These are phyloP conservation scores for Entelexis sorbosivorans DNA, from an alignment of 1,139 yeast species.

Conservation along the genomic window DNA sequence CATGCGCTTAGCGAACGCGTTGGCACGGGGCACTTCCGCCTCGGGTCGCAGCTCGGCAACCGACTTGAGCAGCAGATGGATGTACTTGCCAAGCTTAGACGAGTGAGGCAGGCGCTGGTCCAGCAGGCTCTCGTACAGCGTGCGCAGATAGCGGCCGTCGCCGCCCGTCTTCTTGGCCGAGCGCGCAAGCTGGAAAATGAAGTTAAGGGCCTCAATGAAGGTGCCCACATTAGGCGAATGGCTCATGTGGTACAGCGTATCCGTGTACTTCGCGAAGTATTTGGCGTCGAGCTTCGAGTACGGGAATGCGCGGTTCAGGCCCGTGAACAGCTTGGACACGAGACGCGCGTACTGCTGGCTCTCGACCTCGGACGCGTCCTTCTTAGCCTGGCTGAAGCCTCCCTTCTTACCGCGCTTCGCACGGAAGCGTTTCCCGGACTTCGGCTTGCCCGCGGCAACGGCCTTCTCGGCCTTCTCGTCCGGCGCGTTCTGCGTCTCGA, in stretches of 20 bases:
- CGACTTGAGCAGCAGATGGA: constrained; percentile 75
- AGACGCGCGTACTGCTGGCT: constrained; percentile 80
- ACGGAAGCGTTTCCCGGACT: constrained; percentile 36
- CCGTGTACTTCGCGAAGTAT: constrained; percentile 64
- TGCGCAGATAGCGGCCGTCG: constrained; percentile 55
- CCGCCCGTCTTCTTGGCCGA: constrained; percentile 21
- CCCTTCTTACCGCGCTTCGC: constrained; percentile 54
- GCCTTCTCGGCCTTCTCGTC: constrained; percentile 29
- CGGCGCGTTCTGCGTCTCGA: constrained; percentile 33
- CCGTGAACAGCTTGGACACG: constrained; percentile 85
- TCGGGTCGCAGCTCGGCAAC: constrained; percentile 48
- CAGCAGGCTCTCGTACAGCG: constrained; percentile 78
- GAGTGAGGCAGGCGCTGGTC: constrained; percentile 76
- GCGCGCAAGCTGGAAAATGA: constrained; percentile 60
- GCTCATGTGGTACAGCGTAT: constrained; percentile 77
- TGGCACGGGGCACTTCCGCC: constrained; percentile 49
- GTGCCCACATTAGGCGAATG: constrained; percentile 93
- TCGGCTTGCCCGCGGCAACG: constrained; percentile 13
- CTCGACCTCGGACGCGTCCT: constrained; percentile 56
- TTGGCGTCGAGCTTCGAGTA: constrained; percentile 68
- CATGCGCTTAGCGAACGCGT: constrained; percentile 86
- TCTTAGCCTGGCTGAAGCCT: constrained; percentile 56
- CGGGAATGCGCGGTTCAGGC: constrained; percentile 93
- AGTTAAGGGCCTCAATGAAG: constrained; percentile 79
- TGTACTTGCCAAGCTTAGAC: constrained; percentile 70